Evolutionary conservation across 306 rosid species (phyloP), one percentile per base, ranked within the genome.

Genomic region (Citrullus colocynthis): DNA sequence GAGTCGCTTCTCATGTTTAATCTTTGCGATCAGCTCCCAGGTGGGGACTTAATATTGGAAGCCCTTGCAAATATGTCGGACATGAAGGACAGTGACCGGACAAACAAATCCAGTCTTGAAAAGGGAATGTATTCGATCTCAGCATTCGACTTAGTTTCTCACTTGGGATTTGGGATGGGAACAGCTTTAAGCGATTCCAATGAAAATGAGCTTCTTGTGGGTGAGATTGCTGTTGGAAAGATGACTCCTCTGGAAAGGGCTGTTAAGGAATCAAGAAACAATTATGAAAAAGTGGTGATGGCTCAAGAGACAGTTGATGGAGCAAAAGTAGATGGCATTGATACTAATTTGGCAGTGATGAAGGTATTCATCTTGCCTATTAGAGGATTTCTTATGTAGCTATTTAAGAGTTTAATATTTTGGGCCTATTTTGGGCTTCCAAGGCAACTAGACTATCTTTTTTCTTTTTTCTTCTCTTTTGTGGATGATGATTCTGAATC

Each of bases 41-140:
- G 99, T 75, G 98, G 99, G 80, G 99, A 96, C 85, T 80, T 93
- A 83, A 93, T 96, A 85, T 88, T 93, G 81, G 99, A 96, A 91
- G 85, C 92, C 83, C 87, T 92, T 82, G 97, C 97, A 74, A 85
- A 80, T 79, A 86, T 91, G 91, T 84, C 85, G 49, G 83, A 85
- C 75, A 30, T 69, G 17, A 81, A 88, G 79, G 93, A 88, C 81
- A 66, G 72, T 59, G 88, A 84, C 78, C 78, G 49, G 21, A 78
- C 79, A 21, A 84, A 82, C 77, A 88, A 63, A 62, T 78, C 83
- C 37, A 84, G 21, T 80, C 83, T 81, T 34, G 86, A 81, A 75
- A 84, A 80, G 81, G 93, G 96, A 81, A 91, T 91, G 97, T 69
- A 84, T 85, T 88, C 99, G 18, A 82, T 88, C 77, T 91, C 99